Base-by-base conservation (phyloP, 129 eudicot species). In the Deinandra increscens region DNA sequence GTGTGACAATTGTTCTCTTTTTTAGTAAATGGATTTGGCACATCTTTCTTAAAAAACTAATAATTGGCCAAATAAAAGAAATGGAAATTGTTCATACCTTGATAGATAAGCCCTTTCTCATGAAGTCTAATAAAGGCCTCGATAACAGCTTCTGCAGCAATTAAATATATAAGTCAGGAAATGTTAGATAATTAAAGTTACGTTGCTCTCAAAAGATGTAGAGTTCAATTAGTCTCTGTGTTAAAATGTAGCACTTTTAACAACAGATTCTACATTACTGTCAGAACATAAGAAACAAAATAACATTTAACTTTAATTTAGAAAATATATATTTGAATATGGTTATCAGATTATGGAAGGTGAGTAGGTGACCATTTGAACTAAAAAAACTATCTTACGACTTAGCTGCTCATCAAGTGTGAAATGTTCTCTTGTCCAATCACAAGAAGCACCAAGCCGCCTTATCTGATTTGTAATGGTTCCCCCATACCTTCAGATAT, bases 361-460 rank as follows among this genome's bases (percentile, higher is more conserved):
- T 60, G 71, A 74, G 67, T 68, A 70, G 79, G 67, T 60, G 71
- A 74, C 70, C 39, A 59, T 64, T 68, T 71, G 68, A 78, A 61
- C 14, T 1, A 36, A 15, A 46, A 72, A 76, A 79, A 66, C 73
- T 55, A 70, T 81, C 98, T 86, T 93, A 93, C 98, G 88, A 78
- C 98, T 93, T 82, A 93, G 98, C 81, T 89, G 95, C 81, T 86
- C 86, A 81, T 94, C 97, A 50, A 89, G 91, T 55, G 97, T 94
- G 76, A 94, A 94, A 76, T 79, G 90, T 79, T 94, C 99, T 84
- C 95, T 83, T 48, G 87, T 80, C 99, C 99, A 94, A 83, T 94
- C 99, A 83, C 97, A 89, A 76, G 99, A 94, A 73, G 99, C 99
- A 69, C 99, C 99, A 66, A 94, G 96, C 77, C 99, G 87, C 78